A percentile compares a stretch with the other conserved stretches of the same genome.
These are phyloP conservation scores for Cerioporus squamosus DNA, from an alignment of 1,284 basidiomycete species.

Conservation along the genomic window DNA sequence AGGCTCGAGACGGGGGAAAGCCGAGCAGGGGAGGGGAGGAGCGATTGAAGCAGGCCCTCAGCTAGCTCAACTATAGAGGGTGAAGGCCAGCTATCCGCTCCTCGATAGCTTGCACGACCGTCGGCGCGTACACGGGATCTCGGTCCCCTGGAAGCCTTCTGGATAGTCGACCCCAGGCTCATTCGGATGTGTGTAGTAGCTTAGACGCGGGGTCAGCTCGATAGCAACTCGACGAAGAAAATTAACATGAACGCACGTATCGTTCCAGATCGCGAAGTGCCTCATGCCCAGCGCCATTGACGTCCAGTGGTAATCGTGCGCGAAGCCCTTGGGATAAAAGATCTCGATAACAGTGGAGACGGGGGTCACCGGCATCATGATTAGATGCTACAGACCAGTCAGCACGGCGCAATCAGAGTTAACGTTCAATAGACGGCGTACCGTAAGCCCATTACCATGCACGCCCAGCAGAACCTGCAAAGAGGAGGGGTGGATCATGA, in stretches of 20 bases:
- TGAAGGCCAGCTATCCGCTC: conserved; percentile 50
- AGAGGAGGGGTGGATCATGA: not conserved
- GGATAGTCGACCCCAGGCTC: conserved; percentile 66
- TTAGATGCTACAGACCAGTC: conserved; percentile 48
- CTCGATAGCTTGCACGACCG: conserved; percentile 60
- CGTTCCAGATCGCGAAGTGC: conserved; percentile 82
- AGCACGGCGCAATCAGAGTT: not conserved
- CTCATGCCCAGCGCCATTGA: conserved; percentile 70
- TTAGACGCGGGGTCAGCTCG: conserved; percentile 10
- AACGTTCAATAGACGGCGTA: conserved; percentile 12
- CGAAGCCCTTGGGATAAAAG: conserved; percentile 79
- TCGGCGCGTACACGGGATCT: conserved; percentile 68
- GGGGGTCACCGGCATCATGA: conserved; percentile 75
- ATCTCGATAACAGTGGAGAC: conserved; percentile 80
- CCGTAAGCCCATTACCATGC: conserved; percentile 80
- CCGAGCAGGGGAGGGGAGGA: not conserved
- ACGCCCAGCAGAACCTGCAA: conserved; percentile 75
- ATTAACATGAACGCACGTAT: conserved; percentile 59
- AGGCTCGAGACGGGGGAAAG: not conserved
- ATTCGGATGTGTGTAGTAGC: conserved; percentile 54
- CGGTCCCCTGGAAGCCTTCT: conserved; percentile 73
- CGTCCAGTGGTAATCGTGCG: conserved; percentile 83
- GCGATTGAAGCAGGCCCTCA: not conserved
- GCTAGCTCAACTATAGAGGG: not conserved
- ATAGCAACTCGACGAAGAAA: not conserved